These are phyloP conservation scores for Paracamarosporium sp. DNA, from an alignment of 2,329 filamentous ascomycete species.

Conservation along the genomic window DNA sequence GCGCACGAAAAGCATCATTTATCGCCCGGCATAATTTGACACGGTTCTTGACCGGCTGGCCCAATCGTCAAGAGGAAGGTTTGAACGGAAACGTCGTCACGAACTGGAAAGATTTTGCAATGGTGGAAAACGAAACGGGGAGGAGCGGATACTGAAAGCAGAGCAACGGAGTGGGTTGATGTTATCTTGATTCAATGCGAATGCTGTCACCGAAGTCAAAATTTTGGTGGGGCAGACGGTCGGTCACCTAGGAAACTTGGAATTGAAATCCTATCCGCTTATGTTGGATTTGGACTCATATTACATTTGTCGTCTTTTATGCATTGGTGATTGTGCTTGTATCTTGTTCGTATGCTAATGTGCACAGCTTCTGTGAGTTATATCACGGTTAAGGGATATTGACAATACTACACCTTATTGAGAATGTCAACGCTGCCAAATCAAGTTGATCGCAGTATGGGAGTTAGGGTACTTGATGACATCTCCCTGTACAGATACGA, in stretches of 20 bases:
- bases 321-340: neutral
- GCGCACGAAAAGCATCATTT: conserved; percentile 43
- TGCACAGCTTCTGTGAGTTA: too few relatives aligned
- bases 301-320: neutral
- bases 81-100: conserved; percentile 41
- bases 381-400: too few relatives aligned
- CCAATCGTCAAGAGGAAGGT: conserved; percentile 43
- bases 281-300: conserved; percentile 7
- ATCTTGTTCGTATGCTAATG: neutral
- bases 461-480: too few relatives aligned
- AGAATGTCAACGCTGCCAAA: too few relatives aligned
- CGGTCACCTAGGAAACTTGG: conserved; percentile 10
- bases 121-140: conserved; percentile 40
- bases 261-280: conserved; percentile 10
- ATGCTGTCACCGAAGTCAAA: conserved; percentile 7
- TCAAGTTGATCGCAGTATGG: too few relatives aligned
- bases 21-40: conserved; percentile 46
- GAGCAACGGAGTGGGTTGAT: conserved; percentile 40
- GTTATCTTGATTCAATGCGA: conserved; percentile 20
- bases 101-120: conserved; percentile 41
- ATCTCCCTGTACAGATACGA: too few relatives aligned
- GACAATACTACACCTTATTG: too few relatives aligned
- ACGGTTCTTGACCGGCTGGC: conserved; percentile 43
- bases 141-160: conserved; percentile 39
- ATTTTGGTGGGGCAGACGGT: conserved; percentile 6